phyloP scores from a whole-genome alignment of 2,329 filamentous ascomycete genomes.

The Shiraia bambusicola region DNA sequence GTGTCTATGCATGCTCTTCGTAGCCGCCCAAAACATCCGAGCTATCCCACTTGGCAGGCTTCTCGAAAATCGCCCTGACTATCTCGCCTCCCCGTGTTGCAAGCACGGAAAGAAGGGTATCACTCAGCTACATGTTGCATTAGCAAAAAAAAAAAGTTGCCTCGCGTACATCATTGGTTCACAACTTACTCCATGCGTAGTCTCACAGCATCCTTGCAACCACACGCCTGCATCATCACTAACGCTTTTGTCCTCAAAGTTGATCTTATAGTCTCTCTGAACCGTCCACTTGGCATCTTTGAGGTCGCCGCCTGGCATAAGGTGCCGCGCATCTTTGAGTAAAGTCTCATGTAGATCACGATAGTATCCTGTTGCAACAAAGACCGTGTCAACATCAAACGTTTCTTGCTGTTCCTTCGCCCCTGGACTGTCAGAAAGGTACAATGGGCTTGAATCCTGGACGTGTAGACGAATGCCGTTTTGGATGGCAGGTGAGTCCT shows the following conservation, averaged over 20 bases:
- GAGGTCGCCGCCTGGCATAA: conserved; percentile 60
- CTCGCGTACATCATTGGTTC: background rate
- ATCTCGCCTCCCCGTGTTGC: conserved; percentile 76
- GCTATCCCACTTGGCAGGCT: conserved; percentile 29
- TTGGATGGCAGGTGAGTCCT: conserved; percentile 47
- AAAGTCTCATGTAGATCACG: conserved; percentile 77
- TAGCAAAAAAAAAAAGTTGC: conserved; percentile 6
- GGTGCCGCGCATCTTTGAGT: conserved; percentile 62
- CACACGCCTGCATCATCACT: conserved; percentile 76
- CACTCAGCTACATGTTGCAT: conserved; percentile 61
- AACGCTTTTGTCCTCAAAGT: conserved; percentile 69
- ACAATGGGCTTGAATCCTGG: conserved; percentile 50
- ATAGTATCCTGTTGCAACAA: conserved; percentile 85
- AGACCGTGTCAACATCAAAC: conserved; percentile 75
- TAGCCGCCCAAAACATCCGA: conserved; percentile 28
- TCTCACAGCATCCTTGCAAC: conserved; percentile 93
- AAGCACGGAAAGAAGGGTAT: conserved; percentile 78
- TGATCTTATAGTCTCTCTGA: conserved; percentile 74
- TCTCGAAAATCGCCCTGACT: conserved; percentile 70
- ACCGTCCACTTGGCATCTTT: conserved; percentile 62
- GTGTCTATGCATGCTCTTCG: conserved; percentile 18
- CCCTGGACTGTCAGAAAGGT: conserved; percentile 34
- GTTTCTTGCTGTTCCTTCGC: conserved; percentile 56
- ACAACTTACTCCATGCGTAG: conserved; percentile 79
- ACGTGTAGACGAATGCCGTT: conserved; percentile 50